phyloP scores from a whole-genome alignment of 306 rosid genomes.

The Pyrus bretschneideri region DNA sequence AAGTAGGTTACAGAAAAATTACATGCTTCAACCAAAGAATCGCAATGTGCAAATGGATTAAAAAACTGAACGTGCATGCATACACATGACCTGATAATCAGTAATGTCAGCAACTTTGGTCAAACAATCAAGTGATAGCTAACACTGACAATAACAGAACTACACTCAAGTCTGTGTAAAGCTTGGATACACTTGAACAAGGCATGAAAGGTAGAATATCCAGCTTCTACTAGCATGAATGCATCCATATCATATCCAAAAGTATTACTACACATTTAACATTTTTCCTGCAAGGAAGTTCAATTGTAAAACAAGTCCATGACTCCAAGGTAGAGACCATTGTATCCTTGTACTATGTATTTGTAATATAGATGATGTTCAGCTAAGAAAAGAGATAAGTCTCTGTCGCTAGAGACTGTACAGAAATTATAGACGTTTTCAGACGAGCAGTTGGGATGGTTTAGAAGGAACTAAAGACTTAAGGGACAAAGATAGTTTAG shows the following conservation, averaged over 20 bases:
- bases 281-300: not conserved
- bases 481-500: not conserved
- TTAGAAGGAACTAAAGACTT: not conserved
- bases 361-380: not conserved
- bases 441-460: not conserved
- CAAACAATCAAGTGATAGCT: not conserved
- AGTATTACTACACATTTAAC: not conserved
- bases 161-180: not conserved
- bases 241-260: not conserved
- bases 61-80: not conserved
- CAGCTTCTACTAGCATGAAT: not conserved
- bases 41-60: not conserved
- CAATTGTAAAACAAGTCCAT: not conserved
- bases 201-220: not conserved
- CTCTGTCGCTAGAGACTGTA: not conserved
- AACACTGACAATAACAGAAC: not conserved
- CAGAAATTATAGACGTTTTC: not conserved
- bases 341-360: not conserved
- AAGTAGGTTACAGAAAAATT: not conserved
- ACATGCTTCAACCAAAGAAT: not conserved
- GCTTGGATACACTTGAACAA: not conserved
- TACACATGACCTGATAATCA: not conserved
- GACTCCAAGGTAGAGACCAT: not conserved
- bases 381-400: not conserved
- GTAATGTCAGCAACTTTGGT: not conserved